Conservation (phyloP, 1,284 basidiomycete genomes). For the Moesziomyces sp. region DNA sequence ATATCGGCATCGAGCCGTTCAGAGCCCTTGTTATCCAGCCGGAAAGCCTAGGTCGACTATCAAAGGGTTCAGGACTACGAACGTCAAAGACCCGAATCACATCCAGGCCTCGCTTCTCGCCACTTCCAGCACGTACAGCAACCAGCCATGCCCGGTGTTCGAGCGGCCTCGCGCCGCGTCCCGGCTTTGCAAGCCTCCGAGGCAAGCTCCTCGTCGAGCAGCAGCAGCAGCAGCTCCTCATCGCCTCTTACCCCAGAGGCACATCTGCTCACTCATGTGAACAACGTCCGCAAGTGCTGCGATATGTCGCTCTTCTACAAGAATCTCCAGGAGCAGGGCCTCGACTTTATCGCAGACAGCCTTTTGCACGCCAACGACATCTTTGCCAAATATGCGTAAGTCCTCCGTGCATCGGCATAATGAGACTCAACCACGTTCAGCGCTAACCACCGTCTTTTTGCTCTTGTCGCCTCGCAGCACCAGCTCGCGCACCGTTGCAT, state of each 20-base stretch:
- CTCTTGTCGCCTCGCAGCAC: constrained; percentile 17
- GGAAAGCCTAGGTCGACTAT: background rate
- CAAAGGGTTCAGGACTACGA: too few relatives aligned
- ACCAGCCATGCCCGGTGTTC: constrained; percentile 29
- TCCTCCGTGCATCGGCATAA: background rate
- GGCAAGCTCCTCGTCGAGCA: constrained; percentile 22
- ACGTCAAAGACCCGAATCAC: too few relatives aligned
- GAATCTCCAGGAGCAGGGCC: constrained; percentile 28
- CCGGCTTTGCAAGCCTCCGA: constrained; percentile 18
- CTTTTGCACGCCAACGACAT: constrained; percentile 47
- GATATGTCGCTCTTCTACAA: constrained; percentile 49
- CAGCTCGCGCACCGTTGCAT: constrained; percentile 27
- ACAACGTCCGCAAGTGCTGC: constrained; percentile 52
- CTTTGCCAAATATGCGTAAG: constrained; percentile 47
- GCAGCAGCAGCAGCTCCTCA: constrained; percentile 12
- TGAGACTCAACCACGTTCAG: background rate
- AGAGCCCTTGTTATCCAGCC: too few relatives aligned
- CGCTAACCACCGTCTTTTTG: background rate
- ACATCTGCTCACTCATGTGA: constrained; percentile 46
- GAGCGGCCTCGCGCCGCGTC: constrained; percentile 36
- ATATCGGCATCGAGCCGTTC: too few relatives aligned
- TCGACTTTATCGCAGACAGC: constrained; percentile 47
- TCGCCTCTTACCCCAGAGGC: constrained; percentile 27
- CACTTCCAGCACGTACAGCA: background rate
- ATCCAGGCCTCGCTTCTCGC: background rate